Evolutionary conservation across 78 protist genomes (phyloP).

Genomic region (Dictyostelium capitatum): DNA sequence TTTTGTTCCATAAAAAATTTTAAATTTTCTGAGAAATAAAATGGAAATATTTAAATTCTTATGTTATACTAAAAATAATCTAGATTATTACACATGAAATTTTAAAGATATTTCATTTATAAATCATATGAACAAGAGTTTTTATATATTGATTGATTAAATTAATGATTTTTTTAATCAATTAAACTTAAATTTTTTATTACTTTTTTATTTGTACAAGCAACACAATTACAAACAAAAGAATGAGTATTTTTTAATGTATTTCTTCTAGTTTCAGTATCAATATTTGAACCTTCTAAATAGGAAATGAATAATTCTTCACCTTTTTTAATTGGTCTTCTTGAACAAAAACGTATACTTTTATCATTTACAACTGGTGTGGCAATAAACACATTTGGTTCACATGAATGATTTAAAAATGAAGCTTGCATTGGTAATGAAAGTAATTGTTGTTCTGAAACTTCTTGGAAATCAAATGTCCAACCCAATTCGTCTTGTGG

Average conservation of each 20-base stretch:
- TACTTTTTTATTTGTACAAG: conserved; percentile 1
- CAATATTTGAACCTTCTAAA: conserved; percentile 14
- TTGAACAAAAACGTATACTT: conserved; percentile 28
- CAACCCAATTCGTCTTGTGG: conserved; percentile 61
- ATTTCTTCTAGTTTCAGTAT: neutral
- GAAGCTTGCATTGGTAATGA: neutral
- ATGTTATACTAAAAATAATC: no score
- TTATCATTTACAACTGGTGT: conserved; percentile 70
- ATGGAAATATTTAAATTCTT: no score
- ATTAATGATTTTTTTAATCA: no score
- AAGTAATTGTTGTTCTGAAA: neutral
- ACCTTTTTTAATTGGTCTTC: conserved; percentile 58
- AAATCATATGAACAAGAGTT: no score
- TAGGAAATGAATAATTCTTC: conserved; percentile 66
- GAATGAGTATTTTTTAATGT: neutral
- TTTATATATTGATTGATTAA: no score
- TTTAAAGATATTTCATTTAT: no score
- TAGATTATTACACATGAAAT: no score
- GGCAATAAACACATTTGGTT: conserved; percentile 59
- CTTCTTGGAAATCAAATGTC: conserved; percentile 56
- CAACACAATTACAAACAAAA: conserved; percentile 51
- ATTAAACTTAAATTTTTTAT: neutral
- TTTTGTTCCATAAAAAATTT: no score
- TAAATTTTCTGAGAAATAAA: no score
- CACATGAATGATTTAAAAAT: conserved; percentile 71